Conservation (phyloP, 352 stramenopile genomes). For the Phytophthora foliorum region DNA sequence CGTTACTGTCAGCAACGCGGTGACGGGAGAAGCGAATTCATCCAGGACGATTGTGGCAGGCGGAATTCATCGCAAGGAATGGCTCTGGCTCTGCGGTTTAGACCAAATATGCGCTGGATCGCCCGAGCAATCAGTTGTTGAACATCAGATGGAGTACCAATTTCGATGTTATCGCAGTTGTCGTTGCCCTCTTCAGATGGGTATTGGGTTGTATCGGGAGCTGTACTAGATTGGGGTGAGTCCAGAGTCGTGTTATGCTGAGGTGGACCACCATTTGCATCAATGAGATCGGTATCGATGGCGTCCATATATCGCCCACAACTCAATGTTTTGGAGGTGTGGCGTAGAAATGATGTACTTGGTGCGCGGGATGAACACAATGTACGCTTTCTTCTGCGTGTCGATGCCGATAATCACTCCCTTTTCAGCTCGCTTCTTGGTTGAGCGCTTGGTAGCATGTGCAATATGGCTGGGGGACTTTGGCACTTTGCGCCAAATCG, state of each 20-base stretch:
- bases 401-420: slow-evolving; percentile 6
- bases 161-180: too few species aligned
- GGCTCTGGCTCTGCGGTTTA: neutral
- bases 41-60: slow-evolving; percentile 9
- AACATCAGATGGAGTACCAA: neutral
- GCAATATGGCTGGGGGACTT: neutral
- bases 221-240: too few species aligned
- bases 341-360: slow-evolving; percentile 9
- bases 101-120: slow-evolving; percentile 2
- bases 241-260: too few species aligned
- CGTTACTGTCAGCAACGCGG: neutral
- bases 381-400: slow-evolving; percentile 5
- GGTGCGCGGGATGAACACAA: slow-evolving; percentile 1
- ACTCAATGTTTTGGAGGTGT: slow-evolving; percentile 5
- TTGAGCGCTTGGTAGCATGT: neutral
- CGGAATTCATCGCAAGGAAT: neutral
- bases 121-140: neutral
- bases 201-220: too few species aligned
- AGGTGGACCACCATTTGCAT: too few species aligned
- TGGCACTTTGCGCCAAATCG: slow-evolving; percentile 6
- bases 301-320: slow-evolving; percentile 6
- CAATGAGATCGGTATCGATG: neutral
- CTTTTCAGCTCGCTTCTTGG: slow-evolving; percentile 14
- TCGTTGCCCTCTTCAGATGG: too few species aligned
- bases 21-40: neutral